Evolutionary conservation across 441 rosid species (phyloP).

Genomic region (Biscutella laevigata): DNA sequence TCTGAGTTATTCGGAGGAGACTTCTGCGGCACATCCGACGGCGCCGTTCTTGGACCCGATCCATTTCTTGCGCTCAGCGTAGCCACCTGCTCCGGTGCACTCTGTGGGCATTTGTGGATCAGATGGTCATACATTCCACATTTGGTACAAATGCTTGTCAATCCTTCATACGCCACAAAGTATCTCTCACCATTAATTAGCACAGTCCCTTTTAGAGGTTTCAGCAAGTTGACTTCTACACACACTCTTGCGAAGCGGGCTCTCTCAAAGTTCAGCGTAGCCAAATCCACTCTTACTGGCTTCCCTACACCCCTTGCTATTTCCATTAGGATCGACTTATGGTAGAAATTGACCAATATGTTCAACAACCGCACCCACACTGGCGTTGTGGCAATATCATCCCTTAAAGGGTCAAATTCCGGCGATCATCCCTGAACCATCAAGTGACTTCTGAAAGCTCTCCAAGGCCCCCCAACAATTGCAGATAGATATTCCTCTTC

Average conservation of each 20-base stretch:
- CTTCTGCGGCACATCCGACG: no score
- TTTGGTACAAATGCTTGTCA: not conserved
- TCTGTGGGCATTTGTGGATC: no score
- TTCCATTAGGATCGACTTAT: not conserved
- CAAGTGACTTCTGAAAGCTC: no score
- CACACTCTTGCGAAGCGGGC: not conserved
- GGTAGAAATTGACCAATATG: no score
- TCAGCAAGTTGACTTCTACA: not conserved
- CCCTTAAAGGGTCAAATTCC: not conserved
- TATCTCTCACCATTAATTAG: not conserved
- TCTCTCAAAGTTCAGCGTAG: not conserved
- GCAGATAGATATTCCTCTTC: no score
- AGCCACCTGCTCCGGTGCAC: no score
- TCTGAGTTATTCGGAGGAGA: no score
- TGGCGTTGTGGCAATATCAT: not conserved
- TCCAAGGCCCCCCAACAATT: no score
- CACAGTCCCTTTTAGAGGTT: not conserved
- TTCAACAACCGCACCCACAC: not conserved
- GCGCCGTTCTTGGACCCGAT: no score
- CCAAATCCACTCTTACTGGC: not conserved
- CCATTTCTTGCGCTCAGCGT: no score
- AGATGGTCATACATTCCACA: not conserved
- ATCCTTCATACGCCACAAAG: not conserved
- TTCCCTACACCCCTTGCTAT: not conserved
- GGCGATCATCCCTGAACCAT: no score